A percentile compares a stretch with the other conserved stretches of the same genome.
phyloP scores from a whole-genome alignment of 2,329 filamentous ascomycete species.

The Seiridium cupressi region DNA sequence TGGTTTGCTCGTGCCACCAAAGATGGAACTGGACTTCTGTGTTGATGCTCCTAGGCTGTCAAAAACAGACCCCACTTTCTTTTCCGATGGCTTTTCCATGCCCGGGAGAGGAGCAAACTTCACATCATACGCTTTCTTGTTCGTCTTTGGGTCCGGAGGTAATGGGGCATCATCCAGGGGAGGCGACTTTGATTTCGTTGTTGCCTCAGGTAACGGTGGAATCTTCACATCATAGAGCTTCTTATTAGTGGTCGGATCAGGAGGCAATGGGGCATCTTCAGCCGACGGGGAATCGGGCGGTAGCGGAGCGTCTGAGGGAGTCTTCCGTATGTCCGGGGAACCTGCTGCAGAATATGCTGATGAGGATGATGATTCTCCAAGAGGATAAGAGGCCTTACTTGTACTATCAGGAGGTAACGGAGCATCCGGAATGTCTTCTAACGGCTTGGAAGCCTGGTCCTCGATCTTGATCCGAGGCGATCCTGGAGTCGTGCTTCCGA shows the following conservation, averaged over 20 bases:
- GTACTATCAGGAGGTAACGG: constrained; percentile 56
- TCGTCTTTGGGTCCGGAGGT: constrained; percentile 35
- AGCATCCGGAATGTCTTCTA: constrained; percentile 25
- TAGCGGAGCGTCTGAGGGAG: constrained; percentile 24
- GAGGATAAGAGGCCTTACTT: constrained; percentile 48
- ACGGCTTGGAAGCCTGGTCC: constrained; percentile 28
- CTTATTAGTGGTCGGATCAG: constrained; percentile 38
- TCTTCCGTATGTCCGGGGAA: constrained; percentile 18
- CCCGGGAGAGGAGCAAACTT: constrained; percentile 20
- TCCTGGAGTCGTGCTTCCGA: constrained; percentile 15
- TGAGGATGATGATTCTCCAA: constrained; percentile 52
- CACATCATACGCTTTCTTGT: constrained; percentile 27
- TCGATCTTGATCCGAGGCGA: constrained; percentile 33
- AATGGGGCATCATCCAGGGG: constrained; percentile 33
- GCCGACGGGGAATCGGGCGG: constrained; percentile 26
- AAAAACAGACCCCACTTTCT: constrained; percentile 6
- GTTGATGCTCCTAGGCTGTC: neutral
- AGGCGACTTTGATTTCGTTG: constrained; percentile 17
- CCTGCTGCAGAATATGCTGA: constrained; percentile 41
- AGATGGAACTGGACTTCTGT: neutral
- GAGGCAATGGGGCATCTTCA: constrained; percentile 39
- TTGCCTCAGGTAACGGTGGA: constrained; percentile 23
- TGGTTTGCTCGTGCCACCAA: neutral
- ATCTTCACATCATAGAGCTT: constrained; percentile 24
- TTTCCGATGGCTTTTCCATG: constrained; percentile 16